Conservation (phyloP, 2,329 filamentous ascomycete species). For the Alternaria conjuncta region DNA sequence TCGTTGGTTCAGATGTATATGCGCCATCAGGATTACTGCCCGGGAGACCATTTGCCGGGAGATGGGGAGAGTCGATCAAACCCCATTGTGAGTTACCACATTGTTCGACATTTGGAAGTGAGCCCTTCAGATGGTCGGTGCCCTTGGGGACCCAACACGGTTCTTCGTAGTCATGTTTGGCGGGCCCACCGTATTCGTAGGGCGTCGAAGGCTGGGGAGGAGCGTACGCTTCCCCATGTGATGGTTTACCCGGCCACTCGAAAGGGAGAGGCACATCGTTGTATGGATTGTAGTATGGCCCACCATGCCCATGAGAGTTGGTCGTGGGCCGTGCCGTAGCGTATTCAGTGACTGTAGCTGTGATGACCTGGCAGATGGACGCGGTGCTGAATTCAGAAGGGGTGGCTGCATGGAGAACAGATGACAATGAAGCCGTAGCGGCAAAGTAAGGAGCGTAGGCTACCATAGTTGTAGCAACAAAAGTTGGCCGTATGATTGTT, state of each 20-base stretch:
- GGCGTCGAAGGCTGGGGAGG: slow-evolving; percentile 29
- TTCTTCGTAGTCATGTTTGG: slow-evolving; percentile 25
- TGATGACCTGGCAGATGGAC: slow-evolving; percentile 16
- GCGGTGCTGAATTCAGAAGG: slow-evolving; percentile 13
- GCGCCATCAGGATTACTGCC: slow-evolving; percentile 10
- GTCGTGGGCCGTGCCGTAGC: slow-evolving; percentile 24
- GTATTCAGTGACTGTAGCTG: slow-evolving; percentile 23
- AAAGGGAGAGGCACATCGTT: slow-evolving; percentile 34
- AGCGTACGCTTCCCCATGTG: slow-evolving; percentile 22
- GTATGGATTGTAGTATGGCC: slow-evolving; percentile 40
- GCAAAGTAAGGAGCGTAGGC: slow-evolving; percentile 36
- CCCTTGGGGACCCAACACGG: slow-evolving; percentile 39
- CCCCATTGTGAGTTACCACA: slow-evolving; percentile 42
- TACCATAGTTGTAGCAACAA: slow-evolving; percentile 29
- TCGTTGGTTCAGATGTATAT: not conserved
- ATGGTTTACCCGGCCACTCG: slow-evolving; percentile 35
- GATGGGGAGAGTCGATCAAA: slow-evolving; percentile 32
- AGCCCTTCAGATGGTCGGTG: slow-evolving; percentile 21
- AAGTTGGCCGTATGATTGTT: slow-evolving; percentile 2
- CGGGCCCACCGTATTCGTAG: slow-evolving; percentile 31
- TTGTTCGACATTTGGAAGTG: slow-evolving; percentile 29
- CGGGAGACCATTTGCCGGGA: slow-evolving; percentile 28
- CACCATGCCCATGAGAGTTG: slow-evolving; percentile 35
- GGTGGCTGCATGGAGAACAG: slow-evolving; percentile 16
- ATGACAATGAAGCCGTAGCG: slow-evolving; percentile 30